phyloP scores from a whole-genome alignment of 2,329 filamentous ascomycete species.

The Lachnellula subtilissima region DNA sequence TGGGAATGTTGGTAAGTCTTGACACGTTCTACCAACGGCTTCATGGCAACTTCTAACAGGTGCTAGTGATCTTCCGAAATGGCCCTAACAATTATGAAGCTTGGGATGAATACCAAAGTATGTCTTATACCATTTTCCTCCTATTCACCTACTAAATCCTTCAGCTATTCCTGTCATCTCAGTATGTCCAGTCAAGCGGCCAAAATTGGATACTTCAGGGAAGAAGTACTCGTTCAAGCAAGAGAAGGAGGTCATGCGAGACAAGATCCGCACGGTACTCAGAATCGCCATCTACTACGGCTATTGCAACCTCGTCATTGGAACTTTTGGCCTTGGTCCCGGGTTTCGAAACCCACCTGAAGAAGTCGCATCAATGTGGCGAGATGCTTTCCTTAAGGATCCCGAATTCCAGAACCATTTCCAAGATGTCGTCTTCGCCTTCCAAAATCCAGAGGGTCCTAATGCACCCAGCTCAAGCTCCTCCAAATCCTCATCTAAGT shows the following conservation, averaged over 20 bases:
- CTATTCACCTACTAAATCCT: background rate
- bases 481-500: slow-evolving; percentile 14
- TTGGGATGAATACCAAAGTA: slow-evolving; percentile 45
- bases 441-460: slow-evolving; percentile 50
- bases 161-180: slow-evolving; percentile 65
- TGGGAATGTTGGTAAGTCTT: slow-evolving; percentile 54
- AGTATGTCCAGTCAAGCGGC: slow-evolving; percentile 66
- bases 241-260: slow-evolving; percentile 66
- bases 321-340: slow-evolving; percentile 62
- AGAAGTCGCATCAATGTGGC: slow-evolving; percentile 62
- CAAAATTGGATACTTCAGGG: slow-evolving; percentile 65
- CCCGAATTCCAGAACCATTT: slow-evolving; percentile 59
- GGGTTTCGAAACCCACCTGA: slow-evolving; percentile 59
- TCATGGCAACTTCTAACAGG: background rate
- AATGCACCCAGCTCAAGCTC: slow-evolving; percentile 41
- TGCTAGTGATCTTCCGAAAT: slow-evolving; percentile 60
- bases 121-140: background rate
- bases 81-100: slow-evolving; percentile 61
- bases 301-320: slow-evolving; percentile 55
- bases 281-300: slow-evolving; percentile 61
- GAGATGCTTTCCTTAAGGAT: slow-evolving; percentile 59
- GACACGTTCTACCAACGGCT: background rate
- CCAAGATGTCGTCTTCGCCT: slow-evolving; percentile 57
- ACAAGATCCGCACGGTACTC: slow-evolving; percentile 67
- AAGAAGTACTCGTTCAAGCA: slow-evolving; percentile 66